Percentiles rank a stretch among this genome's conserved stretches.
These are phyloP conservation scores for Spergularia azorica DNA, from an alignment of 179 eudicot genomes.

Conservation along the genomic window DNA sequence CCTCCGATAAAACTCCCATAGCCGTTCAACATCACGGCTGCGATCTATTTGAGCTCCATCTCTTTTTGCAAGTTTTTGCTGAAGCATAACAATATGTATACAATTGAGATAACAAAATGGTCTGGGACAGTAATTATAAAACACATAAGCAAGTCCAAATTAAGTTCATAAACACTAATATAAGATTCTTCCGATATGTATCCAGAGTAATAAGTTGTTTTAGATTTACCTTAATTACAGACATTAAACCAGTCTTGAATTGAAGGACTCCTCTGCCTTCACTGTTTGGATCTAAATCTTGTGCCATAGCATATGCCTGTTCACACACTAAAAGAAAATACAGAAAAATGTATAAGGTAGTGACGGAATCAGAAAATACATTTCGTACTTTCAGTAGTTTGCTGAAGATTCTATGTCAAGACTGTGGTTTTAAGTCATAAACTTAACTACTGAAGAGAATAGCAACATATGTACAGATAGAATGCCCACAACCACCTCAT, in stretches of 20 bases:
- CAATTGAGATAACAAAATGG: not conserved
- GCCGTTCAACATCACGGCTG: conserved; percentile 76
- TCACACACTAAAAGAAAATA: conserved; percentile 66
- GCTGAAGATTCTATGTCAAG: not conserved
- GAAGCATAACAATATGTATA: conserved; percentile 25
- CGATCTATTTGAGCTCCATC: conserved; percentile 90
- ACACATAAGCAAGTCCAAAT: not conserved
- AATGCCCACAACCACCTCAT: no score
- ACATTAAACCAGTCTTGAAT: conserved; percentile 96
- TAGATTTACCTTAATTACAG: conserved; percentile 84
- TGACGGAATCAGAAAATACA: not conserved
- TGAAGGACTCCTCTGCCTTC: conserved; percentile 98
- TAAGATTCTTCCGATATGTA: conserved; percentile 3
- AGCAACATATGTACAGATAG: no score
- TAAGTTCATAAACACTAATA: not conserved
- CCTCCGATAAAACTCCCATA: conserved; percentile 77
- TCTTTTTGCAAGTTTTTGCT: conserved; percentile 97
- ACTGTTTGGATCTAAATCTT: conserved; percentile 90
- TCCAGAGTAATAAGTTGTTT: not conserved
- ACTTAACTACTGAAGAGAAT: no score
- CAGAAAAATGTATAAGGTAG: conserved; percentile 19
- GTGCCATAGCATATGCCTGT: conserved; percentile 97
- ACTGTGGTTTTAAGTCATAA: no score
- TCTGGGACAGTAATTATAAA: not conserved
- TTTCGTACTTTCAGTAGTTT: not conserved